Evolutionary conservation across 2,329 filamentous ascomycete genomes (phyloP), one percentile per base, ranked within the genome.

Genomic region (Berkeleyomyces basicola): DNA sequence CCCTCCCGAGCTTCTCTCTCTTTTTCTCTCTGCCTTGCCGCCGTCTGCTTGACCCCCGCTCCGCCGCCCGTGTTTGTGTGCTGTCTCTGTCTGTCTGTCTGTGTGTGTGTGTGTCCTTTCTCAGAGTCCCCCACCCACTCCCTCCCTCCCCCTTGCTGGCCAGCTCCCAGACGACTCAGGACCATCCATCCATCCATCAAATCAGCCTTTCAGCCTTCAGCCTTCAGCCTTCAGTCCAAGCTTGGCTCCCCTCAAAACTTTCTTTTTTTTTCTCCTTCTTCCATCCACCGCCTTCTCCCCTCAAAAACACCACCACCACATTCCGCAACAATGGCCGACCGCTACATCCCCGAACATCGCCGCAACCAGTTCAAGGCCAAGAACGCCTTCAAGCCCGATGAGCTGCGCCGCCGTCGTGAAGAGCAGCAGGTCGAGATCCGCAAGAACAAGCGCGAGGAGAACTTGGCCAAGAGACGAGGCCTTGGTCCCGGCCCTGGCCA

Each of bases 341-440:
- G 93, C 72, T 99, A 96, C 80, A 99, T 99, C 72, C 93, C 93
- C 75, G 93, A 99, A 80, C 93, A 99, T 81, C 90, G 93, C 76
- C 91, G 93, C 74, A 96, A 90, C 68, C 91, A 96, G 79, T 99
- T 96, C 86, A 99, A 99, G 87, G 93, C 93, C 63, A 96, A 96
- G 83, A 92, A 89, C 77, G 90, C 90, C 72, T 97, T 99, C 82
- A 96, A 96, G 84, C 92, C 92, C 70, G 93, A 99, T 75, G 93
- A 99, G 80, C 86, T 99, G 68, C 90, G 93, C 74, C 91, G 93
- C 72, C 93, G 93, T 74, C 93, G 93, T 73, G 93, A 99, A 76
- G 93, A 99, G 78, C 91, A 96, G 77, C 93, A 97, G 79, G 93
- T 99, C 68, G 93, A 99, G 79, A 99, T 99, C 73, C 87, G 93